Evolutionary conservation across 306 rosid genomes (phyloP), one percentile per base, ranked within the genome.

Genomic region (Lablab purpureus): DNA sequence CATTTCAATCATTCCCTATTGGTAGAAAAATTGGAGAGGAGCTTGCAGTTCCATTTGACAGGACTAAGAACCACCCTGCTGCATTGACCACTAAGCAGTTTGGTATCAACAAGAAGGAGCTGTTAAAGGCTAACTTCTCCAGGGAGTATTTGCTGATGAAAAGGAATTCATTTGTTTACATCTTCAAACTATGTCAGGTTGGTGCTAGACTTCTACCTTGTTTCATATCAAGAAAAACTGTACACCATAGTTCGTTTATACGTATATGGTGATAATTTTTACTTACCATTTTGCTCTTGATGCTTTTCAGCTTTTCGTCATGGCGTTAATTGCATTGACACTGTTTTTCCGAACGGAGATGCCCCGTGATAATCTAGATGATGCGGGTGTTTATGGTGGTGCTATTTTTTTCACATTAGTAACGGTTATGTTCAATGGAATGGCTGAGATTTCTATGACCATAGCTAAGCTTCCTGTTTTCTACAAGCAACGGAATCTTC

Each of bases 271-370:
- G 4, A 59, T 13, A 5, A 27, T 60, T 60, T 22, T 60, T 7
- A 15, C 12, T 15, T 0, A 27, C 10, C 23, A 17, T 62, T 62
- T 60, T 60, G 19, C 67, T 28, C 41, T 7, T 14, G 5, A 28
- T 28, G 10, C 19, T 60, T 60, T 59, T 15, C 69, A 63, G 98
- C 86, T 90, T 18, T 40, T 64, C 10, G 2, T 86, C 52, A 77
- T 90, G 91, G 91, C 91, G 3, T 13, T 91, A 36, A 49, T 94
- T 41, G 34, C 89, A 13, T 55, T 86, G 84, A 94, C 97, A 10
- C 66, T 90, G 0, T 92, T 94, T 84, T 4, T 89, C 6, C 85
- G 97, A 40, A 94, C 98, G 10, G 82, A 89, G 74, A 90, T 94
- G 98, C 92, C 79, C 65, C 91, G 9, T 15, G 2, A 59, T 0